phyloP scores from a whole-genome alignment of 805 yeast genomes.

The Zygosaccharomyces kombuchaensis region DNA sequence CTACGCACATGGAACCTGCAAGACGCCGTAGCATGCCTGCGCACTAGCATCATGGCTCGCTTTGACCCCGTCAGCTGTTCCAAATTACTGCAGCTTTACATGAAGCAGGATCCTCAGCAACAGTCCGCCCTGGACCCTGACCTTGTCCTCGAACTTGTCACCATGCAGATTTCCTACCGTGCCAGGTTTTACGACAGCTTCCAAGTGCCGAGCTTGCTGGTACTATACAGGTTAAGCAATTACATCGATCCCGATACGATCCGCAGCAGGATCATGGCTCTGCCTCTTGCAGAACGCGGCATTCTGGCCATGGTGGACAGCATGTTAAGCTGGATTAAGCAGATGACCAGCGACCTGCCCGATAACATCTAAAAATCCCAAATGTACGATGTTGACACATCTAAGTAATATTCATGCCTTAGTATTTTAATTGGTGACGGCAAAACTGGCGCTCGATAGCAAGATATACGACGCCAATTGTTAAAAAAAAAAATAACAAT shows the following conservation, averaged over 20 bases:
- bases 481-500: background rate
- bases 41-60: conserved; percentile 51
- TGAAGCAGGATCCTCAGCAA: conserved; percentile 17
- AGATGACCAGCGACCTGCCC: conserved; percentile 11
- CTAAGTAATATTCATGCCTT: background rate
- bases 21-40: conserved; percentile 48
- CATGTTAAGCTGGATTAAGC: conserved; percentile 23
- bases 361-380: no score
- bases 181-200: conserved; percentile 60
- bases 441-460: background rate
- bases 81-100: conserved; percentile 42
- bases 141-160: conserved; percentile 39
- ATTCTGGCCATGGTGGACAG: conserved; percentile 21
- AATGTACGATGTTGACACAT: background rate
- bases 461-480: background rate
- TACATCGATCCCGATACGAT: conserved; percentile 21
- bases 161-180: conserved; percentile 56
- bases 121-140: conserved; percentile 33
- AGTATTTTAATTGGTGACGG: background rate
- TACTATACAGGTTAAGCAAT: conserved; percentile 39
- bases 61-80: conserved; percentile 58
- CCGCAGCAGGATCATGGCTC: conserved; percentile 20
- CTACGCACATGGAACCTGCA: conserved; percentile 45
- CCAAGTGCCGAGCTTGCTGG: conserved; percentile 41
- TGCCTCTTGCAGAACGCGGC: conserved; percentile 23